Evolutionary conservation across 495 filamentous ascomycete species (phyloP), one percentile per base, ranked within the genome.

Genomic region (Penicillium arizonense): DNA sequence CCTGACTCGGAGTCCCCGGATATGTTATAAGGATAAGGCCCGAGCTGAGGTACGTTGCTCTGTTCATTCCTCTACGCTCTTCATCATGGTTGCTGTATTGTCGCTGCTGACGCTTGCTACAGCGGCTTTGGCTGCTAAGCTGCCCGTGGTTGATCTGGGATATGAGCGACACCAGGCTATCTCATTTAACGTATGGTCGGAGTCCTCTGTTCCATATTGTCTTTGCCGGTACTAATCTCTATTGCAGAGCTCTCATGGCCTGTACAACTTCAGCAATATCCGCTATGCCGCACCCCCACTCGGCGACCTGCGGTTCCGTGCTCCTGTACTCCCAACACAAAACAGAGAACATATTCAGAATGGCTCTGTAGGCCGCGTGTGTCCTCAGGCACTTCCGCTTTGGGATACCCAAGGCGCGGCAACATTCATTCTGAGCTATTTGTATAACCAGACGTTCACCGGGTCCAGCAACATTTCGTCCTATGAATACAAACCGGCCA

Each of bases 241-340:
- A 6, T 2, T 13, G 23, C 18, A 65, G 62, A 56, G 24, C 26
- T 49, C 68, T 24, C 68, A 44, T 24, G 60, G 63, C 14, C 37
- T 74, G 55, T 85, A 83, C 53, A 83, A 79, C 50, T 85, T 85
- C 67, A 73, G 66, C 33, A 83, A 84, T 47, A 83, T 86, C 56
- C 76, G 80, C 23, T 86, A 80, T 63, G 81, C 78, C 6, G 76
- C 76, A 14, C 78, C 82, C 9, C 83, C 83, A 10, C 23, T 77
- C 8, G 79, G 77, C 12, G 61, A 78, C 37, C 60, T 80, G 4
- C 70, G 82, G 12, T 85, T 82, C 55, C 63, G 65, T 16, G 71
- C 76, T 5, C 80, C 82, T 0, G 39, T 65, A 5, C 62, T 69
- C 16, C 81, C 81, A 0, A 50, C 58, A 9, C 14, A 47, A 18